Base-by-base conservation (phyloP, 352 stramenopile species). In the Phytophthora hybrid region DNA sequence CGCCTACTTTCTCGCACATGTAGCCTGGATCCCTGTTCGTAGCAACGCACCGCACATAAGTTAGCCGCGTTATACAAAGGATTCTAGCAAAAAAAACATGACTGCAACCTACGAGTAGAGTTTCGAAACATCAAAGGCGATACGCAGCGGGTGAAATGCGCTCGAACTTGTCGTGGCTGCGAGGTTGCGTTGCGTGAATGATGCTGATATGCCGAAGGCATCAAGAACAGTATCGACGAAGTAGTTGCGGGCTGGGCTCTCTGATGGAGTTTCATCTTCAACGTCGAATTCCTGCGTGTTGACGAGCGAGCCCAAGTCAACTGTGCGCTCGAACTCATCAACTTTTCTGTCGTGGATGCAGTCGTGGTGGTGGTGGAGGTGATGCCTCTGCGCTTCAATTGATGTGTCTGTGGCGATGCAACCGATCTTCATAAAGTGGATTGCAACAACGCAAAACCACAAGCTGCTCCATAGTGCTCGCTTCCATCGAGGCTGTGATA, bases 81-180 rank as follows among this genome's bases (percentile, higher is more conserved):
- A 5, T 21, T 52, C 18, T 19, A 23, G 10, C 51, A 93, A 9
- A 56, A 37, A 57, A 19, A 18, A 19, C 23, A 16, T 9, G 10
- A 64, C 8, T 13, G 8, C 7, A 21, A 31, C 77, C 64, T 82
- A 89, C 83, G 73, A 85, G 23, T 66, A 81, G 21, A 95, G 82
- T 51, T 92, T 93, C 7, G 88, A 95, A 0, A 93, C 59, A 29
- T 95, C 88, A 29, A 95, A 95, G 16, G 76, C 83, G 51, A 93
- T 93, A 37, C 88, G 85, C n/a, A 95, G 86, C 1, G 84, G 88
- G 32, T 93, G 83, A 46, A 91, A 93, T 0, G 82, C 55, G 4
- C 76, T 65, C 4, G 73, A 49, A 4, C 69, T 62, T 4, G 66
- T 49, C 0, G 68, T 63, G 0, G 71, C 60, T 65, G 74, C 49